A percentile compares a stretch with the other conserved stretches of the same genome.
Conservation (phyloP, 2,329 filamentous ascomycete species). For the Neoarthrinium moseri region DNA sequence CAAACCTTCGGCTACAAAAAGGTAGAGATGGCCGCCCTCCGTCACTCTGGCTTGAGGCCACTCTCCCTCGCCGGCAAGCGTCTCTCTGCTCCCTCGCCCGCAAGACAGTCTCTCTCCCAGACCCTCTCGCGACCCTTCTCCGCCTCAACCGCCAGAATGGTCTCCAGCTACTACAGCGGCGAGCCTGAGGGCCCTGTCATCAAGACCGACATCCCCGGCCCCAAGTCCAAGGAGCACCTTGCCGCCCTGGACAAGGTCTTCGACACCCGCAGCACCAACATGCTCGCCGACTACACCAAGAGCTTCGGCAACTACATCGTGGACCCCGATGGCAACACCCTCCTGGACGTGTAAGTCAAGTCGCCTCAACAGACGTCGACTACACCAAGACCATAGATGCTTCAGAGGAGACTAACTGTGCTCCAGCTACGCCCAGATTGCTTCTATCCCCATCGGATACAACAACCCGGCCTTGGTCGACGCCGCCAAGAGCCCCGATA, state of each 20-base stretch:
- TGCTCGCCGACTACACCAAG: conserved; percentile 73
- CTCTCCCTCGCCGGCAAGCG: conserved; percentile 18
- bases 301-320: conserved; percentile 79
- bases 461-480: conserved; percentile 77
- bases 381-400: too few relatives aligned
- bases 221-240: conserved; percentile 67
- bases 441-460: conserved; percentile 89
- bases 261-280: conserved; percentile 82
- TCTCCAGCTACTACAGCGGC: conserved; percentile 28
- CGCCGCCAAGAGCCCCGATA: conserved; percentile 72
- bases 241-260: conserved; percentile 75
- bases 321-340: conserved; percentile 68
- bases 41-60: conserved; percentile 24
- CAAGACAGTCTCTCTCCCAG: conserved; percentile 14
- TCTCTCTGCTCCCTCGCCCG: conserved; percentile 12
- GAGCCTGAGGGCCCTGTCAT: conserved; percentile 54
- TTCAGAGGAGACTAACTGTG: conserved; percentile 16
- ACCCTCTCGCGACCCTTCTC: conserved; percentile 16
- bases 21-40: conserved; percentile 24
- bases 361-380: not conserved
- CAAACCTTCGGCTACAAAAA: not conserved
- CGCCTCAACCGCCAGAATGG: conserved; percentile 22
- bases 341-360: conserved; percentile 70
- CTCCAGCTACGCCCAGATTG: conserved; percentile 79
- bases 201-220: conserved; percentile 70